Percentiles rank a stretch among this genome's conserved stretches.
Conservation (phyloP, 148 eudicot genomes). For the Diospyros lotus region DNA sequence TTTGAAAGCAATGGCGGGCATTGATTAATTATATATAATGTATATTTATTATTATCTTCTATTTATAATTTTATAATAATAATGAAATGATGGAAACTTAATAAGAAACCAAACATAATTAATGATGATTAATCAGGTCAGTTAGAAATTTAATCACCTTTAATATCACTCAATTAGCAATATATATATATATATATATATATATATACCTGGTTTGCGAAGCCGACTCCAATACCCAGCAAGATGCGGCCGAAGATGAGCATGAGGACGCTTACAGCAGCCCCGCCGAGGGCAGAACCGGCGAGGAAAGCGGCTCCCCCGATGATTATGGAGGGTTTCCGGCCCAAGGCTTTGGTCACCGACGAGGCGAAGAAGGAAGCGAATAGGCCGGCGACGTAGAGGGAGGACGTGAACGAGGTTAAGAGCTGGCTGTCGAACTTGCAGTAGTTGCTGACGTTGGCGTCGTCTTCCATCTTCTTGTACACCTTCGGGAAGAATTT, state of each 20-base stretch:
- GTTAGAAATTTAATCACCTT: too few species aligned
- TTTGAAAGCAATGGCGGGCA: too few species aligned
- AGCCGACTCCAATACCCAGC: not conserved
- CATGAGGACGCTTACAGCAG: not conserved
- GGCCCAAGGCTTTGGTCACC: not conserved
- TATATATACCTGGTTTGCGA: not conserved
- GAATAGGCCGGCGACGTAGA: not conserved
- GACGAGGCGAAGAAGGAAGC: not conserved
- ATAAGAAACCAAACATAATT: too few species aligned
- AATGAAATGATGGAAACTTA: too few species aligned
- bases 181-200: too few species aligned
- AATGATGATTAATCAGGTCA: too few species aligned
- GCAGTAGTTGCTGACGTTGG: not conserved
- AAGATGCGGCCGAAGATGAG: not conserved
- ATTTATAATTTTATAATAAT: too few species aligned
- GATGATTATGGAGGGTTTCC: not conserved
- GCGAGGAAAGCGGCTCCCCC: not conserved
- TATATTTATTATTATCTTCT: too few species aligned
- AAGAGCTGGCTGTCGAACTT: not conserved
- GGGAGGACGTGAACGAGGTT: not conserved
- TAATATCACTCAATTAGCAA: too few species aligned
- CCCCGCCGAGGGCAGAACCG: not conserved
- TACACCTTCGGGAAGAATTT: slow-evolving; percentile 1
- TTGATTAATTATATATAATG: too few species aligned
- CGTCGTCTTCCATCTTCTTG: not conserved